Evolutionary conservation across 805 yeast genomes (phyloP).

Genomic region (Sugiyamaella marilandica): DNA sequence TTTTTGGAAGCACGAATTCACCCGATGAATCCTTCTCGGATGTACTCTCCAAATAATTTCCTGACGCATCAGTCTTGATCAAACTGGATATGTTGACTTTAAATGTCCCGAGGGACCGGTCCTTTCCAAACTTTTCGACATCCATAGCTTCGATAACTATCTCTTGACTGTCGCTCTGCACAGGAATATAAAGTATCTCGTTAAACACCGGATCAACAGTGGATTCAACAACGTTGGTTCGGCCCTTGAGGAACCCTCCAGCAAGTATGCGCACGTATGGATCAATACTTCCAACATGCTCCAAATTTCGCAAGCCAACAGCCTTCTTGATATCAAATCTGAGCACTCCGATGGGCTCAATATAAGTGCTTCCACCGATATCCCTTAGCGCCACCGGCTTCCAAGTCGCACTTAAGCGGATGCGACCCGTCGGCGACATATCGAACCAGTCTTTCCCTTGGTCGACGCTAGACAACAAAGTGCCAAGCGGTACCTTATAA

Average conservation of each 20-base stretch:
- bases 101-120: slow-evolving; percentile 82
- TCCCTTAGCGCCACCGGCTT: slow-evolving; percentile 74
- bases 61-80: slow-evolving; percentile 58
- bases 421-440: slow-evolving; percentile 61
- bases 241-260: slow-evolving; percentile 68
- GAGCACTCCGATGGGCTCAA: slow-evolving; percentile 92
- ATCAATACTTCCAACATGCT: slow-evolving; percentile 84
- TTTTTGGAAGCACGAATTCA: slow-evolving; percentile 59
- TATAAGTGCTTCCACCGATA: slow-evolving; percentile 72
- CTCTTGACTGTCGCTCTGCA: slow-evolving; percentile 77
- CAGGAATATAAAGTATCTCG: slow-evolving; percentile 74
- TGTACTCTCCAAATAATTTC: slow-evolving; percentile 39
- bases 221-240: slow-evolving; percentile 66
- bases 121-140: slow-evolving; percentile 70
- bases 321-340: slow-evolving; percentile 68
- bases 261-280: slow-evolving; percentile 81
- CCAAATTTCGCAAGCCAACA: slow-evolving; percentile 72
- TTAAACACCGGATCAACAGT: slow-evolving; percentile 81
- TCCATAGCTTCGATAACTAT: slow-evolving; percentile 90
- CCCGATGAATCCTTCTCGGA: slow-evolving; percentile 51
- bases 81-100: slow-evolving; percentile 62
- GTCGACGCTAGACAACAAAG: slow-evolving; percentile 70
- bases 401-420: slow-evolving; percentile 70
- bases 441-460: slow-evolving; percentile 77
- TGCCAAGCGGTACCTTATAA: slow-evolving; percentile 47